Evolutionary conservation across 2,329 filamentous ascomycete genomes (phyloP), one percentile per base, ranked within the genome.

Genomic region (Verticillium dahliae): DNA sequence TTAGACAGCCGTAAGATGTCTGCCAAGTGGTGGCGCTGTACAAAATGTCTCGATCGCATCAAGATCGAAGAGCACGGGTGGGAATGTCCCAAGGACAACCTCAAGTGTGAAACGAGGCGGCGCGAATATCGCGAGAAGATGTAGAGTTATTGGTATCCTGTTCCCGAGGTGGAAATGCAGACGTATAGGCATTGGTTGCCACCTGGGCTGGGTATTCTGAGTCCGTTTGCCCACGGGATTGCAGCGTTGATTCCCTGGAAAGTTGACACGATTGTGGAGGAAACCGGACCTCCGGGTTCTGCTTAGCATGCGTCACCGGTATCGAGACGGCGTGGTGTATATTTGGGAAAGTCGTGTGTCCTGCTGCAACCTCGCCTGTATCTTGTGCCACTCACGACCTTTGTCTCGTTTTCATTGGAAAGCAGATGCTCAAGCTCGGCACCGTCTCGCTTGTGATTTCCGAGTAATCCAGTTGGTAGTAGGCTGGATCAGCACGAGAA

Each of bases 1-100:
- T 65, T 76, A 39, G 67, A 73, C 9, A 70, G 68, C 58, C 75
- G 79, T 61, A 73, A 75, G 59, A 68, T 79, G 38, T 70, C 74
- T n/a, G 61, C 62, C 2, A 70, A 67, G 2, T 85, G 81, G 81
- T 86, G 81, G 81, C 77, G 83, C 39, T 86, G 83, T 70, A 73
- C 76, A 56, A 78, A 79, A 61, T 85, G 83, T 66, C 78, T 86
- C 50, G 66, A 66, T 62, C 74, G 81, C 54, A 76, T 84, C 60
- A 66, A 70, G 60, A 70, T 81, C 62, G 70, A 72, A 18, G 68
- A 70, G 58, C 62, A 74, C 45, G 75, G 74, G 27, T 84, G 76
- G 66, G 73, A 76, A 56, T 86, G 83, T 69, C 71, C 74, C 11
- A 54, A 56, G 31, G 62, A 65, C 37, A 56, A 60, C 52, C 54